A percentile compares a stretch with the other conserved stretches of the same genome.
Evolutionary conservation across 2,329 filamentous ascomycete species (phyloP).

Genomic region (Sphaerostilbella broomeana): DNA sequence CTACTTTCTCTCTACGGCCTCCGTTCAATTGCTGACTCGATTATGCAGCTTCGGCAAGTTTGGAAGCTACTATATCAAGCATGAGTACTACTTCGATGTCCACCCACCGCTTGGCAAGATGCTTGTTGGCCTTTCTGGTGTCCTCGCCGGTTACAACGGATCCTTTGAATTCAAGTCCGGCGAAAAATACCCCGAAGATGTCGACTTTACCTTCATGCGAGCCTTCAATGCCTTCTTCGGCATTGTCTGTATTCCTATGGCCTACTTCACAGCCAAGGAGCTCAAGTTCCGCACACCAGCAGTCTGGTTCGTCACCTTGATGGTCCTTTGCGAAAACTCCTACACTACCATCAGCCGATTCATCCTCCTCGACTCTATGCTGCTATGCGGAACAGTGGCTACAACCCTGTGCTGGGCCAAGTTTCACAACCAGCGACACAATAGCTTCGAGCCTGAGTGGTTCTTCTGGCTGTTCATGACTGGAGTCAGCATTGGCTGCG

Average conservation of each 20-base stretch:
- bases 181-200: slow-evolving; percentile 85
- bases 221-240: slow-evolving; percentile 95
- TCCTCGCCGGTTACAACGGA: slow-evolving; percentile 95
- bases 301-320: slow-evolving; percentile 91
- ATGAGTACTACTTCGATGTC: slow-evolving; percentile 93
- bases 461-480: slow-evolving; percentile 91
- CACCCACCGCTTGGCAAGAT: slow-evolving; percentile 97
- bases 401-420: slow-evolving; percentile 96
- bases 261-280: slow-evolving; percentile 91
- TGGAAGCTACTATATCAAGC: slow-evolving; percentile 96
- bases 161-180: slow-evolving; percentile 99
- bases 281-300: slow-evolving; percentile 78
- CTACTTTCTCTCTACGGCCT: background rate
- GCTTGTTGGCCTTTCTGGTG: slow-evolving; percentile 92
- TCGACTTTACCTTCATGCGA: slow-evolving; percentile 98
- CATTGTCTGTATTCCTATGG: slow-evolving; percentile 83
- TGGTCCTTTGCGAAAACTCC: slow-evolving; percentile 98
- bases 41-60: slow-evolving; percentile 79
- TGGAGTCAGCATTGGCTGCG: slow-evolving; percentile 91
- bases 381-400: slow-evolving; percentile 96
- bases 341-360: slow-evolving; percentile 99
- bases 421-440: slow-evolving; percentile 81
- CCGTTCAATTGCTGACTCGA: slow-evolving; percentile 11
- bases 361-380: slow-evolving; percentile 97
- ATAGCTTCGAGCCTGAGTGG: slow-evolving; percentile 88